Evolutionary conservation across 2,329 filamentous ascomycete genomes (phyloP).

Genomic region (Cladophialophora chaetospira): DNA sequence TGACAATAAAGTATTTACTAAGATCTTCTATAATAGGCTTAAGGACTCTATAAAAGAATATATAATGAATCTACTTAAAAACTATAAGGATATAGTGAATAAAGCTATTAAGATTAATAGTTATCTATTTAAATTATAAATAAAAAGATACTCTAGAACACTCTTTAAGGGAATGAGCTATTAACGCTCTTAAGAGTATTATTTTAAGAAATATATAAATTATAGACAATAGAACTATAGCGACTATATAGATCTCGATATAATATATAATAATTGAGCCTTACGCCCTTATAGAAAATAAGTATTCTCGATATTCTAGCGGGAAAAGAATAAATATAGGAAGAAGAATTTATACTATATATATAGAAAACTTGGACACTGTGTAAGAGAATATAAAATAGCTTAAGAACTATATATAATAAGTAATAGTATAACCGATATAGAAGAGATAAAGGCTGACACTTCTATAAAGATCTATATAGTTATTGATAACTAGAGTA

Average conservation of each 20-base stretch:
- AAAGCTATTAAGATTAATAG: background rate
- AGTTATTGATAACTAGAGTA: background rate
- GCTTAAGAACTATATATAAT: background rate
- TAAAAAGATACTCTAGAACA: background rate
- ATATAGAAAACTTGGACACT: background rate
- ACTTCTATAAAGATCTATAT: background rate
- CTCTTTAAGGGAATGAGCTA: background rate
- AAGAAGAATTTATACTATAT: background rate
- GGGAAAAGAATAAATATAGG: background rate
- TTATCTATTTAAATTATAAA: background rate
- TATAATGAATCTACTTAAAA: background rate
- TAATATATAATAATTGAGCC: background rate
- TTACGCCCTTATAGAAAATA: background rate
- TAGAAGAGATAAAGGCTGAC: background rate
- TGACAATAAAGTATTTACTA: background rate
- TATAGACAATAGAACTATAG: background rate
- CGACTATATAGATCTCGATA: background rate
- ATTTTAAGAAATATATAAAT: background rate
- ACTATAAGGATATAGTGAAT: background rate
- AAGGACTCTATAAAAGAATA: background rate
- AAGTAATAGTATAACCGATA: background rate
- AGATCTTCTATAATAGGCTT: constrained; percentile 1
- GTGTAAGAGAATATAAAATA: background rate
- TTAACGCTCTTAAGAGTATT: background rate
- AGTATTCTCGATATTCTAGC: background rate